phyloP scores from a whole-genome alignment of 1,139 yeast genomes.

The Scheffersomyces titani region DNA sequence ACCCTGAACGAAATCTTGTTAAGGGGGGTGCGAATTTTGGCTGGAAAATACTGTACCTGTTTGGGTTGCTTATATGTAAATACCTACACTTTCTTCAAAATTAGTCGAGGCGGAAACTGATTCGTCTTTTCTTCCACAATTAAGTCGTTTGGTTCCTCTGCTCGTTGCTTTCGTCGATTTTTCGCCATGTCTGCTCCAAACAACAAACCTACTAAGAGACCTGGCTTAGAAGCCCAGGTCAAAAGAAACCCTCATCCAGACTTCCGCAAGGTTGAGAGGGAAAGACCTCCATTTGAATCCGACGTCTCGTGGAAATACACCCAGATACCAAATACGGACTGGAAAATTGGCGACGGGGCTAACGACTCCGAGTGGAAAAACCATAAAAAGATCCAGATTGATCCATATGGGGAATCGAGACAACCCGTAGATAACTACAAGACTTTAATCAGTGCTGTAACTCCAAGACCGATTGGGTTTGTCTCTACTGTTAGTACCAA shows the following conservation, averaged over 20 bases:
- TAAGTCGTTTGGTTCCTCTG: neutral
- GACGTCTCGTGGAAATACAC: constrained; percentile 19
- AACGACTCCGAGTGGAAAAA: constrained; percentile 41
- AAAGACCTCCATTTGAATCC: constrained; percentile 24
- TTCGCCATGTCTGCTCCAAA: neutral
- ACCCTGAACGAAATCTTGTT: no score
- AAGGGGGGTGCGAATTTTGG: no score
- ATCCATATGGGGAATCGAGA: constrained; percentile 50
- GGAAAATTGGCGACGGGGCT: constrained; percentile 57
- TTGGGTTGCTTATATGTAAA: neutral
- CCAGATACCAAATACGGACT: constrained; percentile 28
- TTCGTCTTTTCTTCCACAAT: neutral
- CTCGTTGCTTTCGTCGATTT: neutral
- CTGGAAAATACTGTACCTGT: no score
- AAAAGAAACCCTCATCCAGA: constrained; percentile 25
- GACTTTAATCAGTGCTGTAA: constrained; percentile 48
- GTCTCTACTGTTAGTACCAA: constrained; percentile 45
- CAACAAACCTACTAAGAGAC: constrained; percentile 5
- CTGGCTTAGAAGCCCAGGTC: constrained; percentile 15
- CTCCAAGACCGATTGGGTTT: constrained; percentile 64
- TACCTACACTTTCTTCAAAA: no score
- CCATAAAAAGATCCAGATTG: constrained; percentile 47
- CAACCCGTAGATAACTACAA: constrained; percentile 48
- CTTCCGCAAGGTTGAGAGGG: constrained; percentile 24
- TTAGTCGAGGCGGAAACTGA: neutral